phyloP scores from a whole-genome alignment of 2,329 filamentous ascomycete genomes.

The Leptographium flavum region DNA sequence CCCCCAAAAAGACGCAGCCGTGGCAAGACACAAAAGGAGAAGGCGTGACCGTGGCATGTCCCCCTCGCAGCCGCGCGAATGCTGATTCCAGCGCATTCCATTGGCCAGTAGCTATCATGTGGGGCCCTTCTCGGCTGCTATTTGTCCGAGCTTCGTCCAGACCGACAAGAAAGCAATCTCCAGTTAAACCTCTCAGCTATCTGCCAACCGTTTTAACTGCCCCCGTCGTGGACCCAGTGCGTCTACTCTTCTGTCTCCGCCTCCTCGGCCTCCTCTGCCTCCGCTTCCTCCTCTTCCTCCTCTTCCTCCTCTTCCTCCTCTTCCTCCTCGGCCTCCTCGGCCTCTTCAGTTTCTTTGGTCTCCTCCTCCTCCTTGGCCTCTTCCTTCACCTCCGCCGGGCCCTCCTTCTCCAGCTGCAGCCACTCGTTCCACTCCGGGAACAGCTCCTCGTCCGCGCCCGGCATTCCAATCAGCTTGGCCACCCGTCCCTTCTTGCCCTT shows the following conservation, averaged over 20 bases:
- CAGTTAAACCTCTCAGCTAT: no score
- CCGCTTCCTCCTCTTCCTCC: neutral
- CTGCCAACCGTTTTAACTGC: neutral
- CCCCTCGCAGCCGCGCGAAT: no score
- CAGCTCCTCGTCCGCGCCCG: slow-evolving; percentile 70
- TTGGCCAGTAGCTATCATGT: no score
- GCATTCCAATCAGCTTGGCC: slow-evolving; percentile 67
- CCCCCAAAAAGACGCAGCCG: no score
- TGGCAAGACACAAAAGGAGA: no score
- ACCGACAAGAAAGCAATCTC: no score
- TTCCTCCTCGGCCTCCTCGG: neutral
- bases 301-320: neutral
- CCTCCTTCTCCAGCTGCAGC: slow-evolving; percentile 64
- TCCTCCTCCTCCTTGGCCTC: neutral
- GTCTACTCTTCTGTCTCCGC: neutral
- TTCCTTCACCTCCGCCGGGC: slow-evolving; percentile 15
- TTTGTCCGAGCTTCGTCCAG: no score
- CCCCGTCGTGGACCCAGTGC: neutral
- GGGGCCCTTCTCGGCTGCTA: no score
- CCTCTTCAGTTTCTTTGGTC: neutral
- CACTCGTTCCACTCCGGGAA: slow-evolving; percentile 97
- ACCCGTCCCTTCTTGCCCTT: slow-evolving; percentile 77
- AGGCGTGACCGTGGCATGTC: no score
- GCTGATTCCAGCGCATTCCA: no score
- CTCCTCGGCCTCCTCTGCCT: neutral